These are phyloP conservation scores for Pseudocercospora macadamiae DNA, from an alignment of 2,329 filamentous ascomycete genomes.

Conservation along the genomic window DNA sequence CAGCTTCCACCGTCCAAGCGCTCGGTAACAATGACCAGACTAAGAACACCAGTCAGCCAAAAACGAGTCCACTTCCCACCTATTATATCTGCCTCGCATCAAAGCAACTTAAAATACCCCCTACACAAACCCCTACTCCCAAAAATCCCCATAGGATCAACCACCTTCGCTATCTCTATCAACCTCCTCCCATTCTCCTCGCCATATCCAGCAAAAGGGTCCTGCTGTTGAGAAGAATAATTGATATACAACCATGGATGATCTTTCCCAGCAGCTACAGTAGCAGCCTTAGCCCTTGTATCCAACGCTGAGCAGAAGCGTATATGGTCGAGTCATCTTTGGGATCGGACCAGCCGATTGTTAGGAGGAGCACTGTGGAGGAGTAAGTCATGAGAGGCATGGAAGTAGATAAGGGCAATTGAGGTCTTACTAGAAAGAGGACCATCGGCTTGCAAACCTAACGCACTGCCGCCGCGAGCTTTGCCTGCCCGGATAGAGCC, in stretches of 20 bases:
- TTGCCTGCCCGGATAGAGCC: neutral
- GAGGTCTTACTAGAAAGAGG: neutral
- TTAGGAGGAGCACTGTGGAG: neutral
- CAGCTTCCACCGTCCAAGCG: too few species aligned
- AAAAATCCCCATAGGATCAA: constrained; percentile 1
- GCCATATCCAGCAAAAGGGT: neutral
- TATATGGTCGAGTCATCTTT: neutral
- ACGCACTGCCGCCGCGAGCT: neutral
- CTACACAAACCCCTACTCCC: neutral
- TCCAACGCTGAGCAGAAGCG: neutral
- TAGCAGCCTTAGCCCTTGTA: neutral
- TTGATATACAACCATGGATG: neutral
- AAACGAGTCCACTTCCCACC: neutral
- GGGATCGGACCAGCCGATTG: neutral
- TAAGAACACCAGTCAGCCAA: too few species aligned
- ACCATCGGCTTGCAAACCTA: neutral
- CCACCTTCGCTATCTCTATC: neutral
- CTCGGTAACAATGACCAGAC: too few species aligned
- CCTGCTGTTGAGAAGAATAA: neutral
- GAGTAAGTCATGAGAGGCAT: neutral
- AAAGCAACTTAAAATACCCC: neutral
- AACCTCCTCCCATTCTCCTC: neutral
- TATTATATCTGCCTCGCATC: neutral
- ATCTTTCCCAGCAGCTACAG: neutral
- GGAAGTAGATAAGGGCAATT: neutral